A percentile compares a stretch with the other conserved stretches of the same genome.
Evolutionary conservation across 1,139 yeast species (phyloP).

Genomic region (Arxiozyma bovina): DNA sequence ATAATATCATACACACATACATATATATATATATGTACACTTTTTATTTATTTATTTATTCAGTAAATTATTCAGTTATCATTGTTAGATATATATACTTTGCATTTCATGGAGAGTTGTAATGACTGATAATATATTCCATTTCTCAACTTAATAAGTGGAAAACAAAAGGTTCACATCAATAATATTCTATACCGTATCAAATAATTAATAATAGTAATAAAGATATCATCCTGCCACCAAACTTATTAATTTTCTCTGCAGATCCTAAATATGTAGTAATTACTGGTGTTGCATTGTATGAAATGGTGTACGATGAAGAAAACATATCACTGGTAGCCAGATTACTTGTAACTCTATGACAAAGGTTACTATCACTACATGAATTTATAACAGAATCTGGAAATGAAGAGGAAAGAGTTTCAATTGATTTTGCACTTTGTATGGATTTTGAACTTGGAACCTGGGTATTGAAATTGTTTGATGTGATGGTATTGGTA

Average conservation of each 20-base stretch:
- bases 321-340: neutral
- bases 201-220: constrained; percentile 2
- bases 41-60: neutral
- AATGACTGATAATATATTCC: neutral
- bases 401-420: neutral
- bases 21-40: neutral
- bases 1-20: neutral
- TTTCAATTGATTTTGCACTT: neutral
- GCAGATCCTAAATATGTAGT: constrained; percentile 7
- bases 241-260: neutral
- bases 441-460: neutral
- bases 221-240: neutral
- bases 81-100: neutral
- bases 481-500: constrained; percentile 3
- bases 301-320: constrained; percentile 4
- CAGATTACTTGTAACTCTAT: neutral
- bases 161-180: neutral
- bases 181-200: neutral
- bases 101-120: neutral
- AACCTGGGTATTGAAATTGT: neutral
- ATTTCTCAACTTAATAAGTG: neutral
- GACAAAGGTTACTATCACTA: neutral
- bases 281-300: neutral
- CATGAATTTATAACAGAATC: neutral
- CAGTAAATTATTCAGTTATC: neutral